Base-by-base conservation (phyloP, 805 yeast species). In the Zygosaccharomyces lentus region DNA sequence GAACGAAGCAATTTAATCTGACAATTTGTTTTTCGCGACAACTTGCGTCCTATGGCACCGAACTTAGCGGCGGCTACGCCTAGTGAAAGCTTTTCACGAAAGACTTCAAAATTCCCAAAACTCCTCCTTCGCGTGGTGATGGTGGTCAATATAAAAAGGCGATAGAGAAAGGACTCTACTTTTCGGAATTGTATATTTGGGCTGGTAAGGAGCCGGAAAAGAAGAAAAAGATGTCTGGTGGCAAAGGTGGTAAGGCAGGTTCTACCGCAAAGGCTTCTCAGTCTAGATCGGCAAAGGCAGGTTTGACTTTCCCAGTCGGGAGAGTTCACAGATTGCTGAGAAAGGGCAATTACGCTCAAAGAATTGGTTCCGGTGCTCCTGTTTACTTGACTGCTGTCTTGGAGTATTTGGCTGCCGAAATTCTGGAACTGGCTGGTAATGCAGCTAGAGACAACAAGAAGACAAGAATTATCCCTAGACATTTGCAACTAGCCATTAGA, bases 351-450 rank as follows among this genome's bases (percentile, higher is more conserved):
- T 86, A 89, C 76, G 93, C 96, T 66, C 93, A 88, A 76, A 82
- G 97, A 77, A 83, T 89, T 65, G 96, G 97, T 80, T 87, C 96
- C 57, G 96, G 95, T 80, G 96, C 97, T 61, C 96, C 97, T 74
- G 88, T 89, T 55, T 89, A 88, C 77, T 78, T 89, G 67, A 89
- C 96, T 60, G 93, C 96, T 45, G 96, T 89, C 50, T 79, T 89
- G 62, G 97, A 89, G 74, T 89, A 89, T 70, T 78, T 89, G 69
- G 88, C 96, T 68, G 96, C 96, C 59, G 96, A 89, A 80, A 87
- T 89, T 58, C 81, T 89, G 64, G 96, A 89, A 77, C 81, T 87
- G 73, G 96, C 96, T 52, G 96, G 96, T 77, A 86, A 87, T 75
- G 96, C 96, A 63, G 96, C 96, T 52, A 85, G 95, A 78, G 96